Base-by-base conservation (phyloP, 768 basidiomycete genomes). In the Udeniomyces megalosporus region DNA sequence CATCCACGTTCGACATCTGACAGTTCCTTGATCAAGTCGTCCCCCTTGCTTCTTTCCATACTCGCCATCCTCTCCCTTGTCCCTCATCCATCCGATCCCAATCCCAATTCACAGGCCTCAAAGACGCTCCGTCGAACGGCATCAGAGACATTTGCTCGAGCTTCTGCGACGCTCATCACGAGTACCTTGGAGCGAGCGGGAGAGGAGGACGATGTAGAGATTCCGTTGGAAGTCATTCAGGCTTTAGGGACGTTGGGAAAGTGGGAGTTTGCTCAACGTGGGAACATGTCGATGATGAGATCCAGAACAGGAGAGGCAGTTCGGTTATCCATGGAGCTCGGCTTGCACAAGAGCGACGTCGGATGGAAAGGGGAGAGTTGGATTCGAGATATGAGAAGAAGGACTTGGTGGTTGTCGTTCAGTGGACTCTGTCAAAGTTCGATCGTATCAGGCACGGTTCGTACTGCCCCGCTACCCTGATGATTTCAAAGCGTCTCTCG, bases 391-490 rank as follows among this genome's bases (percentile, higher is more conserved):
- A 56, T 63, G 38, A 56, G 57, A 28, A 28, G 62, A 26, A 31
- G 57, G 44, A 63, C 62, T 38, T 63, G 55, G 49, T 63, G 62
- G 62, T 52, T 63, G 35, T 35, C 31, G 4, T 63, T 63, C 42
- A 47, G 38, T 14, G 54, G 48, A 11, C 38, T 63, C 15, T 50
- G 42, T 24, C 55, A 57, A 38, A 22, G 49, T 7, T 57, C 54
- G 4, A 54, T 63, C 3, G 24, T 63, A 14, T 44, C 44, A 15
- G 62, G 56, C n/a, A 58, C 48, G n/a, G 54, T 57, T 2, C 11
- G 54, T 50, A 35, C 22, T 15, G 3, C 29, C 51, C 45, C 38
- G 2, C 12, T 20, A 20, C 48, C n/a, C 42, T 59, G 24, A 1
- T 6, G 52, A 4, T 50, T 17, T 35, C 24, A 12, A 24, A 4